Base-by-base conservation (phyloP, 2,329 filamentous ascomycete genomes). In the Fusarium euwallaceae region DNA sequence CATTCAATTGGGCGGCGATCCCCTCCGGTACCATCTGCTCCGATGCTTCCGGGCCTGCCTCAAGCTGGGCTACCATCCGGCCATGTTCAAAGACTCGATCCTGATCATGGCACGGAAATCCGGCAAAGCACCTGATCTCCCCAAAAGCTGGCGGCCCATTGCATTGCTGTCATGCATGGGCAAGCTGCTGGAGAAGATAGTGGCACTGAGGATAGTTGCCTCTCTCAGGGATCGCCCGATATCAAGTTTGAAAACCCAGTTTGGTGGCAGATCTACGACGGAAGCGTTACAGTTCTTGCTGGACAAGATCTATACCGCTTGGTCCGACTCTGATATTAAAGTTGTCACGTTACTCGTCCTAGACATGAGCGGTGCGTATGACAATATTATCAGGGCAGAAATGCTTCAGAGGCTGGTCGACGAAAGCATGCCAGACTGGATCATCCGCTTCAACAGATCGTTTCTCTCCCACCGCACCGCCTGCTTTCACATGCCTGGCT, bases 101-200 rank as follows among this genome's bases (percentile, higher is more conserved):
- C 55, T 70, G 14, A 29, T 68, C 43, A 55, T 71, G 68, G 6
- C 45, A 4, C 56, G 39, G 3, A 71, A 72, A 27, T 9, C 22
- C 3, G 61, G 48, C 3, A 71, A 63, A 36, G 4, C 37, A 4
- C n/a, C 37, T 1, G 5, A 64, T 1, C 3, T 17, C 11, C 61
- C 68, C 14, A 62, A 69, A 16, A 64, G 45, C 20, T 72, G 58
- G 11, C 58, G 70, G 16, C 64, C 70, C 7, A 69, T 72, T n/a
- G 51, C 64, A 3, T 48, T 72, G 16, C 22, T 72, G 12, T 61
- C 64, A 2, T 29, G 36, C 37, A 14, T 71, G 2, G 64, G 68
- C 12, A 72, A 72, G 64, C 24, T 72, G 6, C 51, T 65, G 6
- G 61, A 71, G 43, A 71, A 58, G 70, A 59, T 71, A 9, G n/a